These are phyloP conservation scores for Phalaenopsis aphrodite DNA, from an alignment of 106 monocot genomes.

Conservation along the genomic window DNA sequence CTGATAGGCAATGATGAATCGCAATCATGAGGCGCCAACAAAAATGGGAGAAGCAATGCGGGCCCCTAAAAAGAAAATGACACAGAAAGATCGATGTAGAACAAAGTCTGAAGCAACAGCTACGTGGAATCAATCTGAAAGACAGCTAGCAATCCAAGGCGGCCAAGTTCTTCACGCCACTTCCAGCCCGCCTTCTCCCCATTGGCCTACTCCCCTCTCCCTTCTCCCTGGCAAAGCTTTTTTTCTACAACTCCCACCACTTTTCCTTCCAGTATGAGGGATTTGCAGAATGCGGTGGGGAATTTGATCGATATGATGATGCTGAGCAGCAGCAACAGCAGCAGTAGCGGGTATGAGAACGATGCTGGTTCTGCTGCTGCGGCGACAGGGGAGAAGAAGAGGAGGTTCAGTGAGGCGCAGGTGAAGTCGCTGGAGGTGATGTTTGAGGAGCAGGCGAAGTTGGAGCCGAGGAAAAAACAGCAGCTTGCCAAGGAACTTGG, in stretches of 20 bases:
- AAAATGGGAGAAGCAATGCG: not conserved
- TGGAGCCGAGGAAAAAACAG: conserved; percentile 55
- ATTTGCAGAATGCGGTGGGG: not conserved
- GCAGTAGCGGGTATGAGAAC: not conserved
- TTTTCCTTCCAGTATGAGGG: too few relatives aligned
- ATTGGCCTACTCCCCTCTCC: not conserved
- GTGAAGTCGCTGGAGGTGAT: conserved; percentile 55
- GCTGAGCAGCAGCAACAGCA: not conserved
- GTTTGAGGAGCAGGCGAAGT: conserved; percentile 61
- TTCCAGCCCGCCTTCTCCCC: not conserved
- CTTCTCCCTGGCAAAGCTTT: not conserved
- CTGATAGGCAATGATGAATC: too few relatives aligned
- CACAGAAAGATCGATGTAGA: not conserved
- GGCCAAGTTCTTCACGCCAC: not conserved
- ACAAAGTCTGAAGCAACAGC: conserved; percentile 3
- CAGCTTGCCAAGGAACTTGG: conserved; percentile 62
- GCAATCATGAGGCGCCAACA: not conserved
- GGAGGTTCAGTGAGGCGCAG: conserved; percentile 59
- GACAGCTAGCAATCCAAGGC: not conserved
- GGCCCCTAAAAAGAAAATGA: not conserved
- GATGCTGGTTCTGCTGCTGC: not conserved
- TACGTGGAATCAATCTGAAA: not conserved
- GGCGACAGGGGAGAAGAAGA: conserved; percentile 22
- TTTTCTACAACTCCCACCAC: not conserved
- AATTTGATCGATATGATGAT: not conserved